Base-by-base conservation (phyloP, 768 basidiomycete genomes). In the Russula brevipes region DNA sequence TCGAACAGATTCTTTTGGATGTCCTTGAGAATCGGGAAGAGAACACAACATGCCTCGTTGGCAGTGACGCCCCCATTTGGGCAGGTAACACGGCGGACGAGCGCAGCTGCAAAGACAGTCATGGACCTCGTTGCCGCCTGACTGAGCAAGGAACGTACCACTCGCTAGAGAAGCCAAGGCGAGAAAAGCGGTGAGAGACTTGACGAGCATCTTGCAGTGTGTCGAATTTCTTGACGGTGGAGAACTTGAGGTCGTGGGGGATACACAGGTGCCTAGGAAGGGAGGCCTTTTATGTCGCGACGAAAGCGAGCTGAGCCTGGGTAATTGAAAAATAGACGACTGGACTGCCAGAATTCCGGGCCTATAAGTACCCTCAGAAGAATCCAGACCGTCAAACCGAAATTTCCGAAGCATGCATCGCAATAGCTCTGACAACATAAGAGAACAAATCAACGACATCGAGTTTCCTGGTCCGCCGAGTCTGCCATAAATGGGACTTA, bases 11-110 rank as follows among this genome's bases (percentile, higher is more conserved):
- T 72, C 19, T 52, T 42, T 58, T 75, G 65, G 19, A 76, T 68
- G 61, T 76, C 73, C 9, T 73, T 71, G 10, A 69, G 64, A 61
- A 76, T 61, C 17, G 70, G 62, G 69, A 74, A 74, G 44, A 70
- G 71, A 7, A 57, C 65, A 58, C 75, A 75, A 52, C 75, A 76
- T 8, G 70, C 71, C 9, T 57, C 70, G 52, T 76, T 74, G 1
- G 62, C 55, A 10, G 69, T 69, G 3, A 63, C 70, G 56, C 72
- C 45, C 47, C 74, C 73, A 57, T 71, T 68, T 12, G 74, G 67
- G 59, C 74, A 75, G 11, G 70, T 63, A 33, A 67, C 68, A 17
- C 69, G 68, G 35, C 62, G 64, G 16, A 67, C 64, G 7, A 70
- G 57, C 30, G 67, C 69, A 51, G 66, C 69, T 68, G 52, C 35